Evolutionary conservation across 805 yeast species (phyloP).

Genomic region (Hanseniaspora osmophila): DNA sequence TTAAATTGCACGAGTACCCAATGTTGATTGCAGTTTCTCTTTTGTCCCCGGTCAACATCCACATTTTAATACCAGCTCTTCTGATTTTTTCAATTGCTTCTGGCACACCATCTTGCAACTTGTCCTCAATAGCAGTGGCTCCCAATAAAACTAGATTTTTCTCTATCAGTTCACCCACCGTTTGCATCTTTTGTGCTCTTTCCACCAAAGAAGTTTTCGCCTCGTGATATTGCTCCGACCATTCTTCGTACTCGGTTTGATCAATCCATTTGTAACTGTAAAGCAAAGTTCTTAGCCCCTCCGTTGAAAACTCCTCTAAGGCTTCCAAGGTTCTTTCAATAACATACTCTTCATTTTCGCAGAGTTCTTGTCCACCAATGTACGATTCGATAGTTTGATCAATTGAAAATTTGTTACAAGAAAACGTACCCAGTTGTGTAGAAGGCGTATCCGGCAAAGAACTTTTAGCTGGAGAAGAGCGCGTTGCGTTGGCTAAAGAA

Average conservation of each 20-base stretch:
- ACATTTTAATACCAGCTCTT: slow-evolving; percentile 83
- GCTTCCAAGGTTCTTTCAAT: slow-evolving; percentile 79
- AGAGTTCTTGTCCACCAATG: slow-evolving; percentile 40
- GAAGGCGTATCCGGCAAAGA: too few relatives aligned
- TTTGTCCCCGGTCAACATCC: slow-evolving; percentile 99
- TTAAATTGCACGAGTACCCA: slow-evolving; percentile 86
- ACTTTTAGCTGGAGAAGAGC: too few relatives aligned
- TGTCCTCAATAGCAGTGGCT: slow-evolving; percentile 95
- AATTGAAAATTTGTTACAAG: slow-evolving; percentile 3
- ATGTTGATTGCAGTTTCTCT: slow-evolving; percentile 95
- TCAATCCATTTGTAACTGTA: slow-evolving; percentile 69
- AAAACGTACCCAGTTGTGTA: background rate
- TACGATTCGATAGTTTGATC: slow-evolving; percentile 18
- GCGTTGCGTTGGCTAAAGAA: too few relatives aligned
- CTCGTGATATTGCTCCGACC: slow-evolving; percentile 53
- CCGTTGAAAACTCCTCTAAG: slow-evolving; percentile 86
- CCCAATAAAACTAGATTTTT: slow-evolving; percentile 57
- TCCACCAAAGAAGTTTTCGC: slow-evolving; percentile 68
- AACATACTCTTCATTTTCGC: slow-evolving; percentile 60
- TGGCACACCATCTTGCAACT: slow-evolving; percentile 91
- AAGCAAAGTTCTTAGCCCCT: slow-evolving; percentile 81
- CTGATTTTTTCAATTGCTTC: slow-evolving; percentile 84
- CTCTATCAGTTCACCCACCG: slow-evolving; percentile 63
- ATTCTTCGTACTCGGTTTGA: slow-evolving; percentile 39
- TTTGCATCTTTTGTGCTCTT: slow-evolving; percentile 52